These are phyloP conservation scores for Daldinia decipiens DNA, from an alignment of 495 filamentous ascomycete genomes.

Conservation along the genomic window DNA sequence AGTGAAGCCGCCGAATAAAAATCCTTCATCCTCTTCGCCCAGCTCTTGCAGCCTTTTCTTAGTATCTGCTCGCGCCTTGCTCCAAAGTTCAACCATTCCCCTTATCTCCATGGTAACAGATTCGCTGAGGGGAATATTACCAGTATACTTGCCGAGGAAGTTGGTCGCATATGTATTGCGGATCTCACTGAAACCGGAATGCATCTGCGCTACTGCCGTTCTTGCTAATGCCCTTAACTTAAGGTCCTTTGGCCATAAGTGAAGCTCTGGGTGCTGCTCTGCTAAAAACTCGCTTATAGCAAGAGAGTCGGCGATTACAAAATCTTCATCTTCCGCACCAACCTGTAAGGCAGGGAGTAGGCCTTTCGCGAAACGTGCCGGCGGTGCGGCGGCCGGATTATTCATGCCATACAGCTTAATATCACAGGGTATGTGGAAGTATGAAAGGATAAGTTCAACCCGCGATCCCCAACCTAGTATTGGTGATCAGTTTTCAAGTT, in stretches of 20 bases:
- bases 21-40: slow-evolving; percentile 51
- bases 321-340: slow-evolving; percentile 22
- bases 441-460: slow-evolving; percentile 30
- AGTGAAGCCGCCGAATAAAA: slow-evolving; percentile 53
- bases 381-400: slow-evolving; percentile 17
- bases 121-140: slow-evolving; percentile 40
- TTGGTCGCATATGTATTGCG: slow-evolving; percentile 59
- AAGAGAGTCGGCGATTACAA: slow-evolving; percentile 61
- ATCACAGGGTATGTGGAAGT: slow-evolving; percentile 38
- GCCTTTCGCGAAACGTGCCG: slow-evolving; percentile 18
- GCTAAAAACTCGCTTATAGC: slow-evolving; percentile 66
- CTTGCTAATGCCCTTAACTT: slow-evolving; percentile 61
- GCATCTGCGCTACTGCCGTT: slow-evolving; percentile 64
- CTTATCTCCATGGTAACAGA: slow-evolving; percentile 47
- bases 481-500: background rate
- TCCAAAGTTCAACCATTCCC: slow-evolving; percentile 53
- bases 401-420: slow-evolving; percentile 27
- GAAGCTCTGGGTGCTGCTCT: slow-evolving; percentile 55
- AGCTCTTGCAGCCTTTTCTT: slow-evolving; percentile 48
- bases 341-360: slow-evolving; percentile 35
- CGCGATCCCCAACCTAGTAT: slow-evolving; percentile 40
- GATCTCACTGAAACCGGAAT: slow-evolving; percentile 60
- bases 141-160: slow-evolving; percentile 53
- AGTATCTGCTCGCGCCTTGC: slow-evolving; percentile 21
- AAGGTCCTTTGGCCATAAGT: slow-evolving; percentile 58